A percentile compares a stretch with the other conserved stretches of the same genome.
Evolutionary conservation across 2,329 filamentous ascomycete species (phyloP).

Genomic region (Trichothecium sympodiale): DNA sequence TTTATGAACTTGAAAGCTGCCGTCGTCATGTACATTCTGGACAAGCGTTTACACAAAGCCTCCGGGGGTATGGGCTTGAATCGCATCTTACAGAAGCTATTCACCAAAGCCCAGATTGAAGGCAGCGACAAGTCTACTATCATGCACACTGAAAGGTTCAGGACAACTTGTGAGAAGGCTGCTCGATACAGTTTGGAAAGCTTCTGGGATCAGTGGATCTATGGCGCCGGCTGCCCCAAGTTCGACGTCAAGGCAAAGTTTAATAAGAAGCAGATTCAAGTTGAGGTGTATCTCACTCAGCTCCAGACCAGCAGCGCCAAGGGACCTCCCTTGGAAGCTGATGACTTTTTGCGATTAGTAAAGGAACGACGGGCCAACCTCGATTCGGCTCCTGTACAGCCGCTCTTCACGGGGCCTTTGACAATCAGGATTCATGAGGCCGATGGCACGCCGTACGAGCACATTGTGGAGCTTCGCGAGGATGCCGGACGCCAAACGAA

Average conservation of each 20-base stretch:
- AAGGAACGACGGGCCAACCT: constrained; percentile 67
- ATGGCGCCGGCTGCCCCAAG: constrained; percentile 75
- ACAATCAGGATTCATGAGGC: constrained; percentile 97
- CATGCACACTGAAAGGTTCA: constrained; percentile 64
- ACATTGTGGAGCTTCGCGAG: constrained; percentile 92
- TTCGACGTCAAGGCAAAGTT: constrained; percentile 83
- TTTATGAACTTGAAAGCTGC: constrained; percentile 88
- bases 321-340: constrained; percentile 47
- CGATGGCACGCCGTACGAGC: constrained; percentile 94
- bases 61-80: constrained; percentile 71
- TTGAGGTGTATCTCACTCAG: constrained; percentile 84
- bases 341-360: constrained; percentile 72
- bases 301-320: constrained; percentile 27
- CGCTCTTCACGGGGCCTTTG: constrained; percentile 91
- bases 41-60: constrained; percentile 80
- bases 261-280: constrained; percentile 94
- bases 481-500: constrained; percentile 61
- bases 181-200: constrained; percentile 76
- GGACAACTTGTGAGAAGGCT: constrained; percentile 75
- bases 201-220: constrained; percentile 92
- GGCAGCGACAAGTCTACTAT: constrained; percentile 55
- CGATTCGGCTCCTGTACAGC: constrained; percentile 56
- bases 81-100: constrained; percentile 74
- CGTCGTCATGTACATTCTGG: constrained; percentile 84
- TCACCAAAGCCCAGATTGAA: constrained; percentile 70